Conservation (phyloP, 2,329 filamentous ascomycete genomes). For the Pseudonectria foliicola region DNA sequence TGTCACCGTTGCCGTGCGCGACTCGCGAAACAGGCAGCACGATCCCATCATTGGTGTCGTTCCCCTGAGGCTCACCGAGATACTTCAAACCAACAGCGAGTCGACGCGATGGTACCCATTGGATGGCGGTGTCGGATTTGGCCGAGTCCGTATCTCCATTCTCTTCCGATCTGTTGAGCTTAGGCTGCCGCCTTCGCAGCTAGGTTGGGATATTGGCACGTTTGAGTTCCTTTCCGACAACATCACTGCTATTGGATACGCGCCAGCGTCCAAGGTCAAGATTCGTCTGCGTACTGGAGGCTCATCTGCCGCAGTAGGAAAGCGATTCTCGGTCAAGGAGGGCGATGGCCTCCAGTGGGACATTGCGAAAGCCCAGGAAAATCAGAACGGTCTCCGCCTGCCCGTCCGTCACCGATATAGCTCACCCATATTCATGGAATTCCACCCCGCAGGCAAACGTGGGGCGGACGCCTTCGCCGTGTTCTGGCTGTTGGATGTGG, state of each 20-base stretch:
- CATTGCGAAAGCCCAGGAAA: constrained; percentile 35
- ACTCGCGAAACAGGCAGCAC: constrained; percentile 83
- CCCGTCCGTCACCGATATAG: constrained; percentile 88
- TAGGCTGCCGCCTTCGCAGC: constrained; percentile 71
- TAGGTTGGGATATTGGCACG: constrained; percentile 93
- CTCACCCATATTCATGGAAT: constrained; percentile 83
- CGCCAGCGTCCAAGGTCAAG: constrained; percentile 61
- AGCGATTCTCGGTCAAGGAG: constrained; percentile 54
- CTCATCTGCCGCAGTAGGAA: constrained; percentile 63
- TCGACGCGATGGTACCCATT: constrained; percentile 92
- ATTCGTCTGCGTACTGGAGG: constrained; percentile 79
- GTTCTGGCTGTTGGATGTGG: constrained; percentile 79
- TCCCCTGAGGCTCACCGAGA: constrained; percentile 76
- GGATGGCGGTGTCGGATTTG: constrained; percentile 88
- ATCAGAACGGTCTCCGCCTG: constrained; percentile 51
- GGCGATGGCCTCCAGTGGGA: constrained; percentile 46
- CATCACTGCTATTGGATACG: constrained; percentile 59
- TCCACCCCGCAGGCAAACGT: constrained; percentile 63
- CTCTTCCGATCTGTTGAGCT: constrained; percentile 88
- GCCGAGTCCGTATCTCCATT: constrained; percentile 78
- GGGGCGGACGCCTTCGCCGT: constrained; percentile 68
- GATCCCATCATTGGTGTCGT: constrained; percentile 92
- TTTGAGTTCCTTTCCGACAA: constrained; percentile 76
- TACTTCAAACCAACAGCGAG: constrained; percentile 83
- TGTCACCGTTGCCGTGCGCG: constrained; percentile 80